Evolutionary conservation across 192 early-diverging fungal species (phyloP).

Genomic region (Podila epigama): DNA sequence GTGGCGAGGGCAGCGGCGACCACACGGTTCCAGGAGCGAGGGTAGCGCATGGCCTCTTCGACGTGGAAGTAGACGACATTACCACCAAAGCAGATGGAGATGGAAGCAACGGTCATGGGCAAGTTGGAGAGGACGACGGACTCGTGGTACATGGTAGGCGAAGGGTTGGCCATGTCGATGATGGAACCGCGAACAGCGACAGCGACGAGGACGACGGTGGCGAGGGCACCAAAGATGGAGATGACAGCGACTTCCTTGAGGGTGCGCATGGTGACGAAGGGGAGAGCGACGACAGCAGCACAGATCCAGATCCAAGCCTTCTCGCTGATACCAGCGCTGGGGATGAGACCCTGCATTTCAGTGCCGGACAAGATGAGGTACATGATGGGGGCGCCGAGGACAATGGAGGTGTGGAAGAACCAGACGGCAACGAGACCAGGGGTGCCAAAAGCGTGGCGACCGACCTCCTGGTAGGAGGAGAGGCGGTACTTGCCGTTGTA

Average conservation of each 20-base stretch:
- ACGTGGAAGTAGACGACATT: slow-evolving; percentile 87
- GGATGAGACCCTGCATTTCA: slow-evolving; percentile 68
- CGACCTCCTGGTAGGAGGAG: slow-evolving; percentile 70
- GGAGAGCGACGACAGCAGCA: slow-evolving; percentile 67
- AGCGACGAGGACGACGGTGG: slow-evolving; percentile 74
- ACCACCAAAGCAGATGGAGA: slow-evolving; percentile 86
- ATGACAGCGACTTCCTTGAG: slow-evolving; percentile 82
- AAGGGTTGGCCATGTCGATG: slow-evolving; percentile 49
- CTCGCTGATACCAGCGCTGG: slow-evolving; percentile 33
- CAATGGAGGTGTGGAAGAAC: slow-evolving; percentile 70
- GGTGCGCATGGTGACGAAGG: slow-evolving; percentile 77
- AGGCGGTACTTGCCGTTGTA: slow-evolving; percentile 66
- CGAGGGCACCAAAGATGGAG: slow-evolving; percentile 77
- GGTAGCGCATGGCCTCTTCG: slow-evolving; percentile 81
- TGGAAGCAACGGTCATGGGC: slow-evolving; percentile 78
- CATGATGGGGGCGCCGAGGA: slow-evolving; percentile 73
- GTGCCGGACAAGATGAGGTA: slow-evolving; percentile 81
- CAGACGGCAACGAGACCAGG: slow-evolving; percentile 67
- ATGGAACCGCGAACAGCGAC: slow-evolving; percentile 73
- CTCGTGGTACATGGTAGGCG: slow-evolving; percentile 50
- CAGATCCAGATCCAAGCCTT: slow-evolving; percentile 73
- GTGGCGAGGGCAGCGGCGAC: slow-evolving; percentile 66
- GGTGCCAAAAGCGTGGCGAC: slow-evolving; percentile 74
- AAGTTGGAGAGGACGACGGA: slow-evolving; percentile 71
- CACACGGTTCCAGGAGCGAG: slow-evolving; percentile 72